Conservation (phyloP, 2,329 filamentous ascomycete species). For the Aspergillus pseudoviridinutans region DNA sequence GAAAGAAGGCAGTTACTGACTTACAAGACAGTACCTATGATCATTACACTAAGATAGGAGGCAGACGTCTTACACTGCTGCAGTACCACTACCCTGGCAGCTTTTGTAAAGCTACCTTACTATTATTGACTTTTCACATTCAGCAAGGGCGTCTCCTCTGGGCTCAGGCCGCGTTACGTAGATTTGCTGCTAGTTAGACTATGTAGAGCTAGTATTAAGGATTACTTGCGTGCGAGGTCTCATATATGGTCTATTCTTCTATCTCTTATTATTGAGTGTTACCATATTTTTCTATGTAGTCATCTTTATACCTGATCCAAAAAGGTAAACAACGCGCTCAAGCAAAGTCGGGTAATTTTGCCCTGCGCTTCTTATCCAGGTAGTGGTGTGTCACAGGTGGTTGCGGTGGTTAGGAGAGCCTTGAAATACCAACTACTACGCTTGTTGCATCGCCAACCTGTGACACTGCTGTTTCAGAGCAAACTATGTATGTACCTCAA, state of each 20-base stretch:
- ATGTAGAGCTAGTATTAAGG: not conserved
- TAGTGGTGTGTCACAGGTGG: not conserved
- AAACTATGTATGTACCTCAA: not conserved
- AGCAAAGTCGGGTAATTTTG: not conserved
- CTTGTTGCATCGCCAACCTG: not conserved
- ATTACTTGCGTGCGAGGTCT: not conserved
- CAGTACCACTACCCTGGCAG: not conserved
- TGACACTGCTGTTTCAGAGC: not conserved
- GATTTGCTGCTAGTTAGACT: constrained; percentile 1
- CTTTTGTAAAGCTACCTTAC: not conserved
- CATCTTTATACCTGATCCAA: not conserved
- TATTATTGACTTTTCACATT: not conserved
- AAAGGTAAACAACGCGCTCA: not conserved
- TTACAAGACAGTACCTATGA: not conserved
- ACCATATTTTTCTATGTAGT: not conserved
- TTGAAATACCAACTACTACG: not conserved
- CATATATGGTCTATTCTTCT: not conserved
- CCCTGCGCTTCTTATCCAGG: not conserved
- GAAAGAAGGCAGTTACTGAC: not conserved
- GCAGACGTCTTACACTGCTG: not conserved
- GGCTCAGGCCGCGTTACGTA: constrained; percentile 18
- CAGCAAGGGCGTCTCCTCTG: constrained; percentile 15
- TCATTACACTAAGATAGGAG: not conserved
- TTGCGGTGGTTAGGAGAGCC: not conserved
- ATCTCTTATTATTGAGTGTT: not conserved